Evolutionary conservation across 2,329 filamentous ascomycete species (phyloP), one percentile per base, ranked within the genome.

Genomic region (Diaporthe aspalathi): DNA sequence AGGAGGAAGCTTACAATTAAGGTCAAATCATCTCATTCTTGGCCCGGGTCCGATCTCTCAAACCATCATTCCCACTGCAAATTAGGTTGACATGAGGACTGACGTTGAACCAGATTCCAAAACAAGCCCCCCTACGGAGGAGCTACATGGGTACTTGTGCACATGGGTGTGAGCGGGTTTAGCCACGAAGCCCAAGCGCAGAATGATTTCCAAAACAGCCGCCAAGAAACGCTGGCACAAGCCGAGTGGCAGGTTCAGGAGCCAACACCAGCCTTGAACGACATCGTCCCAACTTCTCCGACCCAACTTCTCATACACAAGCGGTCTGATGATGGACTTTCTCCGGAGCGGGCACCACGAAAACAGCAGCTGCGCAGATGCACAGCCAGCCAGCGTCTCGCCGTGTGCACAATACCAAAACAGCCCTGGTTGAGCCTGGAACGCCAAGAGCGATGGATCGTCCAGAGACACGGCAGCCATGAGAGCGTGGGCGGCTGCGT

Each of bases 161-260:
- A 43, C 50, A 32, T 32, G 32, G 50, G 8, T 38, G 16, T 32
- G 27, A 11, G 1, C 43, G 32, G 35, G 53, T 63, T 35, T 63
- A 38, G 43, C 43, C 66, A 43, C 38, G 22, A 53, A 63, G 60
- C 60, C 60, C 49, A 35, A 49, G 60, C 56, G 40, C 43, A 49
- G 35, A 11, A 12, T 65, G 66, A 49, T 29, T 45, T 66, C 43
- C 66, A 50, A 71, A 71, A 71, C 70, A 68, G 5, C 47, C 11
- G 70, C 70, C 70, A 71, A 71, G 70, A 71, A 63, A 68, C 47
- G 43, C 45, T 71, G 54, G 65, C 56, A 71, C 49, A 54, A 8
- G 65, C 40, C 56, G 47, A 53, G 45, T 29, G 45, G 24, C 50
- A 71, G 35, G 52, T 49, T 14, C 29, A 38, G 45, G 63, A 53